phyloP scores from a whole-genome alignment of 768 basidiomycete species.

The Suillus weaverae region DNA sequence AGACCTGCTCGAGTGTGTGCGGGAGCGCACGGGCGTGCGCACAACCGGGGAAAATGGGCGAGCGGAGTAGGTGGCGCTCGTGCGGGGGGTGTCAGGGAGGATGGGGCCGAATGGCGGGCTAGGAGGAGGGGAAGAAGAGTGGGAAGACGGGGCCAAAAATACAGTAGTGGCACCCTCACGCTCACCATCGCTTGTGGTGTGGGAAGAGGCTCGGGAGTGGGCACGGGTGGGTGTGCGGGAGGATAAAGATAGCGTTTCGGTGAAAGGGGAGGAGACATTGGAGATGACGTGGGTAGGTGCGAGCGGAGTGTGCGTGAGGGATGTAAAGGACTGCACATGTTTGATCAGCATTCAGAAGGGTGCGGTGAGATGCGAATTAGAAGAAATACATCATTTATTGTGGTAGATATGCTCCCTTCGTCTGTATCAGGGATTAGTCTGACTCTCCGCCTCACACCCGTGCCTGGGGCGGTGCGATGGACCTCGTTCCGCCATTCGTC shows the following conservation, averaged over 20 bases:
- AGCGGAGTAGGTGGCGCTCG: slow-evolving; percentile 28
- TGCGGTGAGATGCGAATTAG: neutral
- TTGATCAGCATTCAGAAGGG: neutral
- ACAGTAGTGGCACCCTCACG: slow-evolving; percentile 3
- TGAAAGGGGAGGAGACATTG: slow-evolving; percentile 36
- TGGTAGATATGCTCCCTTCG: slow-evolving; percentile 17
- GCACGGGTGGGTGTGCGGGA: slow-evolving; percentile 15
- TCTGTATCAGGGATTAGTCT: slow-evolving; percentile 15
- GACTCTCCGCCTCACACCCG: neutral
- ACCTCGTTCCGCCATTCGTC: slow-evolving; percentile 53
- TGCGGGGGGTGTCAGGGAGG: slow-evolving; percentile 29
- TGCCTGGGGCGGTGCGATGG: slow-evolving; percentile 21
- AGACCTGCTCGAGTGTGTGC: neutral
- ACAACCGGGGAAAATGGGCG: slow-evolving; percentile 31
- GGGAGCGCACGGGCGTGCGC: slow-evolving; percentile 8
- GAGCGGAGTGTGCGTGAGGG: slow-evolving; percentile 47
- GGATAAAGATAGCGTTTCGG: slow-evolving; percentile 3
- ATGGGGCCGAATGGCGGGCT: slow-evolving; percentile 28
- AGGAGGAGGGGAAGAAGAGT: slow-evolving; percentile 1
- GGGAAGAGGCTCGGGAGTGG: slow-evolving; percentile 10
- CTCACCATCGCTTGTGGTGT: slow-evolving; percentile 13
- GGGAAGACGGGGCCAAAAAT: slow-evolving; percentile 2
- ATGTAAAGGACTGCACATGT: slow-evolving; percentile 41
- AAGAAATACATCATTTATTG: slow-evolving; percentile 49
- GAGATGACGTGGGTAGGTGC: slow-evolving; percentile 50